A percentile compares a stretch with the other conserved stretches of the same genome.
phyloP scores from a whole-genome alignment of 2,329 filamentous ascomycete genomes.

The Shiraia bambusicola region DNA sequence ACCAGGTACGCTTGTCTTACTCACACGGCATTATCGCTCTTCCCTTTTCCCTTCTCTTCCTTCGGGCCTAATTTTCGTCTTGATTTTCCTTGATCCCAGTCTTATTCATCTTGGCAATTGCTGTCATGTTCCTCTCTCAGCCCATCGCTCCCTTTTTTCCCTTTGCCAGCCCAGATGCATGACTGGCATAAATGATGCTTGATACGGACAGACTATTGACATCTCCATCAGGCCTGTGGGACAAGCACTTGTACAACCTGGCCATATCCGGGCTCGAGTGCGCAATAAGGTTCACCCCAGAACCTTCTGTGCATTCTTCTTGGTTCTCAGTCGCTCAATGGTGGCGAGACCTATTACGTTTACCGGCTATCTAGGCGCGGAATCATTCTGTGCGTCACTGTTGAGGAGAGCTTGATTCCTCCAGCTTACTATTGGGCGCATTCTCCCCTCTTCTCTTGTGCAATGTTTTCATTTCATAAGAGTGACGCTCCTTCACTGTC shows the following conservation, averaged over 20 bases:
- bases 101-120: slow-evolving; percentile 2
- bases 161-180: slow-evolving; percentile 11
- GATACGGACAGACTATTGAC: slow-evolving; percentile 26
- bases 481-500: slow-evolving; percentile 32
- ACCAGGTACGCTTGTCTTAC: slow-evolving; percentile 39
- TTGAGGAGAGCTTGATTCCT: slow-evolving; percentile 24
- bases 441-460: slow-evolving; percentile 13
- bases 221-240: slow-evolving; percentile 18
- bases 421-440: slow-evolving; percentile 18
- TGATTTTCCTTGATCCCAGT: slow-evolving; percentile 12
- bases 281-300: slow-evolving; percentile 26
- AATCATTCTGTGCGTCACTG: slow-evolving; percentile 24
- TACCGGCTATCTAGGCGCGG: slow-evolving; percentile 26
- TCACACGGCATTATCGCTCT: slow-evolving; percentile 23
- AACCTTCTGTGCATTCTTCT: slow-evolving; percentile 16
- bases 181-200: slow-evolving; percentile 20
- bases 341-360: slow-evolving; percentile 22
- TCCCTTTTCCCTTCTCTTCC: slow-evolving; percentile 12
- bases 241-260: slow-evolving; percentile 8
- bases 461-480: slow-evolving; percentile 44
- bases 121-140: slow-evolving; percentile 3
- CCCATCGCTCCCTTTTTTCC: slow-evolving; percentile 11
- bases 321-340: slow-evolving; percentile 25
- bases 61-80: slow-evolving; percentile 3
- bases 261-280: slow-evolving; percentile 27